Conservation (phyloP, 352 stramenopile genomes). For the Phytophthora sojae region DNA sequence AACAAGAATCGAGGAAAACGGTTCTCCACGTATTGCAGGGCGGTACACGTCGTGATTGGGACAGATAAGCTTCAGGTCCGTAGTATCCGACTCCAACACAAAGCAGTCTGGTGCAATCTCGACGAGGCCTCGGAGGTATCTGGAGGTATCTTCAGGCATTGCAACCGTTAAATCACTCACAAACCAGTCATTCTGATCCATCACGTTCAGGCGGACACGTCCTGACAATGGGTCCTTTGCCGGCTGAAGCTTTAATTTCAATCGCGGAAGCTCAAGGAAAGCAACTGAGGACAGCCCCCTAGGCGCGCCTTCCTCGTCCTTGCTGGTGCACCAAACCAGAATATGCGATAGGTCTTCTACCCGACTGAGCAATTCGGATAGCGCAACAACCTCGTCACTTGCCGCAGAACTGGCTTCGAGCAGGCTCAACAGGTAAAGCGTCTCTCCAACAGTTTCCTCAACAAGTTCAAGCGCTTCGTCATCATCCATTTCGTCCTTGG, state of each 20-base stretch:
- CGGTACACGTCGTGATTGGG: constrained; percentile 89
- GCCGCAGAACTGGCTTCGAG: constrained; percentile 75
- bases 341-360: constrained; percentile 98
- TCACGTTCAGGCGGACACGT: constrained; percentile 66
- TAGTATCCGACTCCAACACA: constrained; percentile 80
- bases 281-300: constrained; percentile 77
- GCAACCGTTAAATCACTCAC: constrained; percentile 72
- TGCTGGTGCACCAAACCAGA: constrained; percentile 93
- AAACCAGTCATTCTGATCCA: constrained; percentile 89
- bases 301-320: constrained; percentile 8
- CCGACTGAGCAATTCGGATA: constrained; percentile 93
- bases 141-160: constrained; percentile 40
- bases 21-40: constrained; percentile 72
- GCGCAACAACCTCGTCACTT: constrained; percentile 48
- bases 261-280: constrained; percentile 96
- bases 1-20: constrained; percentile 83
- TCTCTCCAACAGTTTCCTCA: constrained; percentile 66
- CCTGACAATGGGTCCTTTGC: constrained; percentile 53
- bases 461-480: constrained; percentile 64
- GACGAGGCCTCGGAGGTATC: constrained; percentile 61
- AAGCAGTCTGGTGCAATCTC: constrained; percentile 68
- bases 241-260: constrained; percentile 96
- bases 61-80: constrained; percentile 80
- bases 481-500: constrained; percentile 55
- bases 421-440: constrained; percentile 95